phyloP scores from a whole-genome alignment of 768 basidiomycete genomes.

The Agaricus sinodeliciosus region DNA sequence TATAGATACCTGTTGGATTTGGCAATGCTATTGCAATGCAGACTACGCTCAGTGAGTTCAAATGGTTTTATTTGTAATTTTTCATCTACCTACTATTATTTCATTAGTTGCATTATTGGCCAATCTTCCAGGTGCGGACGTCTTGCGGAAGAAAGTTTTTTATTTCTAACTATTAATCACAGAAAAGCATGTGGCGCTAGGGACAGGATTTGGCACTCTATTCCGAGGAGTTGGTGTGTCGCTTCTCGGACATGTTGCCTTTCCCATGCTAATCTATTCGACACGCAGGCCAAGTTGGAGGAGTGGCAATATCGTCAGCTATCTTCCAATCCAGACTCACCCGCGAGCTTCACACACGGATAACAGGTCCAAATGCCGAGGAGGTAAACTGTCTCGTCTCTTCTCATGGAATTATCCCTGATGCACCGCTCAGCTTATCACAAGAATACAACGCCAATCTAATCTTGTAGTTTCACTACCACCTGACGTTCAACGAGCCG shows the following conservation, averaged over 20 bases:
- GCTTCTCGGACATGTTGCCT: background rate
- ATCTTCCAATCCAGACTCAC: conserved; percentile 58
- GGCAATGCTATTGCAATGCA: conserved; percentile 68
- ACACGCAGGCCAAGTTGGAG: conserved; percentile 55
- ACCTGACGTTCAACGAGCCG: conserved; percentile 41
- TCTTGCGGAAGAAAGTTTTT: background rate
- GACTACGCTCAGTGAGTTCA: conserved; percentile 54
- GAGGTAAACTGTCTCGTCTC: conserved; percentile 28
- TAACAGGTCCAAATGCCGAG: conserved; percentile 44
- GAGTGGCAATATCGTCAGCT: conserved; percentile 64
- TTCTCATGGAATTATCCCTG: background rate
- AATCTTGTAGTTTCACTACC: conserved; percentile 46
- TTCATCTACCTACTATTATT: conserved; percentile 21
- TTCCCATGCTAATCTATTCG: background rate
- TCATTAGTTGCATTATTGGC: conserved; percentile 56
- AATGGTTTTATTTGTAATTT: background rate
- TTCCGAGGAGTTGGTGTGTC: conserved; percentile 58
- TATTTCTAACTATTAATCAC: background rate
- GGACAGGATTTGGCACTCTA: conserved; percentile 62
- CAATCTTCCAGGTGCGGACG: conserved; percentile 49
- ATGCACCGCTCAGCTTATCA: conserved; percentile 40
- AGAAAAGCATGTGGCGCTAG: conserved; percentile 60
- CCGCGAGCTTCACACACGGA: conserved; percentile 44
- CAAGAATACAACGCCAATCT: conserved; percentile 53
- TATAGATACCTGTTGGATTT: conserved; percentile 63